Conservation (phyloP, 2,329 filamentous ascomycete genomes). For the Nigrospora oryzae region DNA sequence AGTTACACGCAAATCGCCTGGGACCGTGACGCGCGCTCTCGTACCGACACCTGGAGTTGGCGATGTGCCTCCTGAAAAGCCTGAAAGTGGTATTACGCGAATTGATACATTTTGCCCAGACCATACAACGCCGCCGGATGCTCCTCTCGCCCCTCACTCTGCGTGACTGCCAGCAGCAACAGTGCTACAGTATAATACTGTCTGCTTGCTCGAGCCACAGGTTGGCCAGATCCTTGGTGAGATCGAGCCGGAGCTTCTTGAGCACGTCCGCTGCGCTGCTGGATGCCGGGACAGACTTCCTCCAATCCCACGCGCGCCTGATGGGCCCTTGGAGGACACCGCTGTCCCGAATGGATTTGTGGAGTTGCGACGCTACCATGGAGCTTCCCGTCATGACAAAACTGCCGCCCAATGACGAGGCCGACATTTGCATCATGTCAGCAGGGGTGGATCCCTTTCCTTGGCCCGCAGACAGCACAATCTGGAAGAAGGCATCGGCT, state of each 20-base stretch:
- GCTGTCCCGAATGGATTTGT: conserved; percentile 41
- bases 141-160: neutral
- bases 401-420: conserved; percentile 39
- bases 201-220: conserved; percentile 63
- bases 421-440: conserved; percentile 52
- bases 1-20: too few relatives aligned
- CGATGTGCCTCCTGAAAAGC: too few relatives aligned
- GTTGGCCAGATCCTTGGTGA: conserved; percentile 66
- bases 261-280: conserved; percentile 64
- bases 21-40: too few relatives aligned
- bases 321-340: conserved; percentile 28
- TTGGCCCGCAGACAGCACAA: conserved; percentile 64
- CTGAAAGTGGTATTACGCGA: neutral
- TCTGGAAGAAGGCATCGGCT: conserved; percentile 70
- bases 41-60: too few relatives aligned
- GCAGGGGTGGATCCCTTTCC: conserved; percentile 56
- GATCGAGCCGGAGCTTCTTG: conserved; percentile 58
- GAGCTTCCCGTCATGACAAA: conserved; percentile 68
- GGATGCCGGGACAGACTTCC: conserved; percentile 44
- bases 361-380: conserved; percentile 56
- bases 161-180: neutral
- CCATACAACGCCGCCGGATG: neutral
- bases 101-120: neutral
- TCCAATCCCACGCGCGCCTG: conserved; percentile 65
- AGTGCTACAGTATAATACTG: conserved; percentile 31